Evolutionary conservation across 495 filamentous ascomycete genomes (phyloP).

Genomic region (Talaromyces wortmannii): DNA sequence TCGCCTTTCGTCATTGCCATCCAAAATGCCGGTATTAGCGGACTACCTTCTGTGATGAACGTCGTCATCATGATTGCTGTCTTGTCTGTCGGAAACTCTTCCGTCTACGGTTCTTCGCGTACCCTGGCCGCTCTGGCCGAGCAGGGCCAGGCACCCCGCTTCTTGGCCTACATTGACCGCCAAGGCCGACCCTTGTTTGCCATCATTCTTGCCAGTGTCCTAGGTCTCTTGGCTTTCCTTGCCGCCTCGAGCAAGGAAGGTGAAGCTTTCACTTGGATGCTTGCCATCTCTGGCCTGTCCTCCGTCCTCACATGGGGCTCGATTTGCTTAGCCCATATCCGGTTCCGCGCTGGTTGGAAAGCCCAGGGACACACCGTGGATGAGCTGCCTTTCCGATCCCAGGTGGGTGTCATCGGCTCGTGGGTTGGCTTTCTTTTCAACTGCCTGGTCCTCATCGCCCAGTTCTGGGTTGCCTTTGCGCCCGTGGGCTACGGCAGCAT

Average conservation of each 20-base stretch:
- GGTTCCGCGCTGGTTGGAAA: constrained; percentile 78
- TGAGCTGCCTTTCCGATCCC: constrained; percentile 75
- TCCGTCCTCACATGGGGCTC: constrained; percentile 92
- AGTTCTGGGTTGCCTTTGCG: constrained; percentile 89
- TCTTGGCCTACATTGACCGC: constrained; percentile 78
- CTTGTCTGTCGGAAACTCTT: constrained; percentile 79
- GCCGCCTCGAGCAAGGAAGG: constrained; percentile 58
- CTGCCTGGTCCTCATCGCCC: constrained; percentile 72
- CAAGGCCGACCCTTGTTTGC: constrained; percentile 72
- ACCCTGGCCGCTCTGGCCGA: constrained; percentile 83
- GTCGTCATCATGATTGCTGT: constrained; percentile 85
- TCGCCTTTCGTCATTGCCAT: constrained; percentile 92
- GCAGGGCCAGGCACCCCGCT: constrained; percentile 70
- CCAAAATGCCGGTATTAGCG: constrained; percentile 66
- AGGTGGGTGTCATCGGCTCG: constrained; percentile 74
- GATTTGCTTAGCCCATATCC: constrained; percentile 84
- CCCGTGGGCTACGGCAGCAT: constrained; percentile 54
- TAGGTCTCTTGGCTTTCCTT: constrained; percentile 77
- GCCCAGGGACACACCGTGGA: constrained; percentile 60
- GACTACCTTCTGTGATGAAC: constrained; percentile 80
- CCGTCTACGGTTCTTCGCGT: constrained; percentile 80
- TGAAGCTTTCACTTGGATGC: constrained; percentile 77
- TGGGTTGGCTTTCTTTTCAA: constrained; percentile 82
- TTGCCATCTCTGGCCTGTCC: constrained; percentile 81
- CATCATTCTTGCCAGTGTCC: constrained; percentile 56